Conservation (phyloP, 179 eudicot genomes). For the Spinacia oleracea region DNA sequence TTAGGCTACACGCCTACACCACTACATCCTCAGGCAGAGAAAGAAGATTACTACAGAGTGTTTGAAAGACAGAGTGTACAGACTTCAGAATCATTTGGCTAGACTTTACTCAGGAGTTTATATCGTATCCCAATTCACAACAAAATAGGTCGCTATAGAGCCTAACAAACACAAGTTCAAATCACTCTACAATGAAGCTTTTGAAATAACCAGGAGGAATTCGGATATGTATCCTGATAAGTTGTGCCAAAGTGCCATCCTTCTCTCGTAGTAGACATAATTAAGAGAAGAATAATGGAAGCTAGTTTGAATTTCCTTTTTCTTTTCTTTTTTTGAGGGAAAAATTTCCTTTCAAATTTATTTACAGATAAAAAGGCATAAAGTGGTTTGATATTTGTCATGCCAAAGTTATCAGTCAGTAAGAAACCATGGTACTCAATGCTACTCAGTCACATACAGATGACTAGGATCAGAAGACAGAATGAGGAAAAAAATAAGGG, state of each 20-base stretch:
- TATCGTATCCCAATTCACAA: neutral
- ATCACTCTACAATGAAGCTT: no score
- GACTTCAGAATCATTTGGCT: slow-evolving; percentile 3
- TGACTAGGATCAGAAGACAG: neutral
- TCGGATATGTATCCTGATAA: neutral
- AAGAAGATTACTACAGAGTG: neutral
- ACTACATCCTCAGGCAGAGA: neutral
- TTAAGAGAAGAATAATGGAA: neutral
- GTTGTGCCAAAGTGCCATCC: neutral
- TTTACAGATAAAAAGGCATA: neutral
- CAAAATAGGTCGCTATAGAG: neutral
- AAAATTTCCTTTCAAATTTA: no score
- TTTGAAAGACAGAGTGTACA: neutral
- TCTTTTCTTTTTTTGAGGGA: no score
- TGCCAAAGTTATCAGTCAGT: no score
- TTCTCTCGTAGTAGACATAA: neutral
- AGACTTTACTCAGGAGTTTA: neutral
- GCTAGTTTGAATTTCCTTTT: neutral
- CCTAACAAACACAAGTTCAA: neutral
- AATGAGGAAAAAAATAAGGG: neutral
- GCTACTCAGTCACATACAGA: neutral
- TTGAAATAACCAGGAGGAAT: neutral
- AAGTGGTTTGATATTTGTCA: neutral
- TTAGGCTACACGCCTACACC: no score
- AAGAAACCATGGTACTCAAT: neutral